A percentile compares a stretch with the other conserved stretches of the same genome.
phyloP scores from a whole-genome alignment of 2,329 filamentous ascomycete genomes.

The Calonectria hawksworthii region DNA sequence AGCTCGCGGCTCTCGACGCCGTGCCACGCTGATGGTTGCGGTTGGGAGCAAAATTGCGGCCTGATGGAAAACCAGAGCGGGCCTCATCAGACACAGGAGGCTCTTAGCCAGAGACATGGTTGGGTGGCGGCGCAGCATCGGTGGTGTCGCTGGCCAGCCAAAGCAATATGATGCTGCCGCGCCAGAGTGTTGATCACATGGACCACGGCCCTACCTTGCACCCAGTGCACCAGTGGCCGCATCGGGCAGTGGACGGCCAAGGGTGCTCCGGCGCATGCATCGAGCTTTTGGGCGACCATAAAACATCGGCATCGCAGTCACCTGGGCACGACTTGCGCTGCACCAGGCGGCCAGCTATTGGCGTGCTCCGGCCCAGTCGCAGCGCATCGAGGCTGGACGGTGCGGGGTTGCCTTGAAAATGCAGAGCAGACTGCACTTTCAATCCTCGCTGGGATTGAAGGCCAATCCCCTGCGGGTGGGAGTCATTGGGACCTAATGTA shows the following conservation, averaged over 20 bases:
- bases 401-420: slow-evolving; percentile 15
- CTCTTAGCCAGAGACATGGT: not conserved
- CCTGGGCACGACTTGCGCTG: not conserved
- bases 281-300: not conserved
- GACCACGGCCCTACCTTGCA: not conserved
- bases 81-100: slow-evolving; percentile 6
- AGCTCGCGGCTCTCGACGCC: not conserved
- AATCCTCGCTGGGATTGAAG: not conserved
- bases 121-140: not conserved
- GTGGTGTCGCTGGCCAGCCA: slow-evolving; percentile 5
- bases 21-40: not conserved
- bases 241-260: slow-evolving; percentile 1
- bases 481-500: slow-evolving; percentile 14
- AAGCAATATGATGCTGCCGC: slow-evolving; percentile 6
- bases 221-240: not conserved
- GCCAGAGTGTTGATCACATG: not conserved
- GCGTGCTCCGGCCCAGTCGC: slow-evolving; percentile 6
- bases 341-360: not conserved
- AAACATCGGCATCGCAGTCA: slow-evolving; percentile 5
- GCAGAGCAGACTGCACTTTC: slow-evolving; percentile 4
- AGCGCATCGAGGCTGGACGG: not conserved
- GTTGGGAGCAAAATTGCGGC: slow-evolving; percentile 5
- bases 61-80: not conserved
- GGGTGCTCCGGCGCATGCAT: not conserved
- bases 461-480: not conserved